A percentile compares a stretch with the other conserved stretches of the same genome.
phyloP scores from a whole-genome alignment of 164 flowering plant species.

The Aristolochia californica region DNA sequence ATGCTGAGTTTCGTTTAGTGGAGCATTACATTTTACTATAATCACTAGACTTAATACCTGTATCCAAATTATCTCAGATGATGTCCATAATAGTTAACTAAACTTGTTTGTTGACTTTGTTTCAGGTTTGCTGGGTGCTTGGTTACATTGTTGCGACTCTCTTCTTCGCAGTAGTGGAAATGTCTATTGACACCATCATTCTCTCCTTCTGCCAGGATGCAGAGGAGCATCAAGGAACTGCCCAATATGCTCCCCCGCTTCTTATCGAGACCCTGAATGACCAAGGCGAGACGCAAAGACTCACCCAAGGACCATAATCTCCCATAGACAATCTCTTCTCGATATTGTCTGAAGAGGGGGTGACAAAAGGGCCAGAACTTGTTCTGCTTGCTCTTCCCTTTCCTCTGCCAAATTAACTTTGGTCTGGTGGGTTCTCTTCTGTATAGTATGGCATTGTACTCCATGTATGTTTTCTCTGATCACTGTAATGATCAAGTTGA shows the following conservation, averaged over 20 bases:
- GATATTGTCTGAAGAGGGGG: not conserved
- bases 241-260: conserved; percentile 81
- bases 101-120: conserved; percentile 2
- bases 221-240: conserved; percentile 80
- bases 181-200: conserved; percentile 80
- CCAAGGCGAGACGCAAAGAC: conserved; percentile 66
- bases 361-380: not conserved
- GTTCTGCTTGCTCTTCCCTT: no score
- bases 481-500: not conserved
- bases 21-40: no score
- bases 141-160: conserved; percentile 78
- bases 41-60: no score
- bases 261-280: conserved; percentile 66
- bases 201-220: conserved; percentile 90
- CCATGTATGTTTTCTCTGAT: not conserved
- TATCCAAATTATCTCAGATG: no score
- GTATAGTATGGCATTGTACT: not conserved
- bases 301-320: conserved; percentile 35
- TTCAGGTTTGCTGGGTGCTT: conserved; percentile 64
- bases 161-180: conserved; percentile 79
- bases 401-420: not conserved
- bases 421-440: not conserved
- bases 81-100: no score
- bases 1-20: no score
- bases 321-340: no score